Evolutionary conservation across 2,329 filamentous ascomycete species (phyloP).

Genomic region (Fusarium foetens): DNA sequence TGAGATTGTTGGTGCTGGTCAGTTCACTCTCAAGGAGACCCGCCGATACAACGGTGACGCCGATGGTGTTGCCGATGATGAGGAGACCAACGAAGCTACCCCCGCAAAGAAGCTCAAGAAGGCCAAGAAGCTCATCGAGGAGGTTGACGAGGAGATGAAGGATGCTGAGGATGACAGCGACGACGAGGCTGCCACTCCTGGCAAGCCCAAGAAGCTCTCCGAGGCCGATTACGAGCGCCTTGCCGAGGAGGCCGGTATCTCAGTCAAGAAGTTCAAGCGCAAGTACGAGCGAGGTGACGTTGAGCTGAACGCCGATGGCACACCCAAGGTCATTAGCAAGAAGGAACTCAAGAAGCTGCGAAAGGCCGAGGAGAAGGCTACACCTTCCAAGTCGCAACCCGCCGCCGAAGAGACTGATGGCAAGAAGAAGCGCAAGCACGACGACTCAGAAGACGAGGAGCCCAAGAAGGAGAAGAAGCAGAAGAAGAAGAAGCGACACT

Average conservation of each 20-base stretch:
- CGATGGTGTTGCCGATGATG: slow-evolving; percentile 79
- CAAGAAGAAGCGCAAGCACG: slow-evolving; percentile 74
- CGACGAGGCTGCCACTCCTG: slow-evolving; percentile 48
- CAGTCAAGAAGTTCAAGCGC: slow-evolving; percentile 79
- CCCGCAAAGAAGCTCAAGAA: slow-evolving; percentile 50
- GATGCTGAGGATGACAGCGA: slow-evolving; percentile 55
- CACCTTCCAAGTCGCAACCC: slow-evolving; percentile 55
- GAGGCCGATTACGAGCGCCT: slow-evolving; percentile 68
- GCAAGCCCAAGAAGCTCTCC: slow-evolving; percentile 58
- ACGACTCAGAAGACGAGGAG: slow-evolving; percentile 71
- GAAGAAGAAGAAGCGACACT: slow-evolving; percentile 61
- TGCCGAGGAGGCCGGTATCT: slow-evolving; percentile 74
- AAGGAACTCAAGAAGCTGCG: slow-evolving; percentile 79
- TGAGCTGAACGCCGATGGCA: slow-evolving; percentile 71
- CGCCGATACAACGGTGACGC: slow-evolving; percentile 95
- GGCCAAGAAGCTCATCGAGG: slow-evolving; percentile 56
- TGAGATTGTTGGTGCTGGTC: slow-evolving; percentile 70
- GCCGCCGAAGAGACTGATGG: slow-evolving; percentile 54
- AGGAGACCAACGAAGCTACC: slow-evolving; percentile 57
- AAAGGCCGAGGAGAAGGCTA: slow-evolving; percentile 66
- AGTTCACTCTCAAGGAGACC: slow-evolving; percentile 92
- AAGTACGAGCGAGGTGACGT: slow-evolving; percentile 83
- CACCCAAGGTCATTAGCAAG: slow-evolving; percentile 75
- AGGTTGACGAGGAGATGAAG: slow-evolving; percentile 57
- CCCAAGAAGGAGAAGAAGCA: slow-evolving; percentile 69